phyloP scores from a whole-genome alignment of 164 flowering plant species.

The Vitis vinifera region ASM3070453v1 NC_081813.1:5900001-5900500 shows the following conservation, averaged over 20 bases:
- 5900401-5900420: too few species aligned
- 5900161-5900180: slow-evolving; percentile 14
- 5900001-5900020: slow-evolving; percentile 7
- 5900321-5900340: too few species aligned
- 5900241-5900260: neutral
- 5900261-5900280: neutral
- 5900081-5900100: slow-evolving; percentile 25
- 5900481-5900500: too few species aligned
- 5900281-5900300: neutral
- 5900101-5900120: neutral
- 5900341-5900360: too few species aligned
- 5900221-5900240: neutral
- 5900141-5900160: neutral
- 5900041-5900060: slow-evolving; percentile 15
- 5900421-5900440: too few species aligned
- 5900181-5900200: neutral
- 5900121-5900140: neutral
- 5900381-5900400: too few species aligned
- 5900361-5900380: too few species aligned
- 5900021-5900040: slow-evolving; percentile 13
- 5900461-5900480: too few species aligned
- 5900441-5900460: too few species aligned
- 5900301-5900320: too few species aligned
- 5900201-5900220: neutral
- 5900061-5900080: slow-evolving; percentile 16